These are phyloP conservation scores for Globisporangium orthogonon DNA, from an alignment of 352 stramenopile genomes.

Conservation along the genomic window DNA sequence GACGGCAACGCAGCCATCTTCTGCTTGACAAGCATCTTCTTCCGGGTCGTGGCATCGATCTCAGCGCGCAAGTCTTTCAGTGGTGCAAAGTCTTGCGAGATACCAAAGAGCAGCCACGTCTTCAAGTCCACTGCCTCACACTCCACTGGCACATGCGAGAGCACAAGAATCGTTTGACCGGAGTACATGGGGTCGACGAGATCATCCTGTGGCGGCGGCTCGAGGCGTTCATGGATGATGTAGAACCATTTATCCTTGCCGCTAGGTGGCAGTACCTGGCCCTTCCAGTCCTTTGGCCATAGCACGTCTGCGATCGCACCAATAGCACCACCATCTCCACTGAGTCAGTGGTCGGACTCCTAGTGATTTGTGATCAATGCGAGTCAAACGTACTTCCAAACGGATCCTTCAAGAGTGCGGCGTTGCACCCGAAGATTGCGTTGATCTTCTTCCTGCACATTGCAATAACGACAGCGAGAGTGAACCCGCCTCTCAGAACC, in stretches of 20 bases:
- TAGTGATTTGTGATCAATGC: neutral
- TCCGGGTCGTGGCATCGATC: conserved; percentile 28
- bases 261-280: conserved; percentile 40
- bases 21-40: conserved; percentile 42
- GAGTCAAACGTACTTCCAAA: conserved; percentile 41
- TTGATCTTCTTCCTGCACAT: conserved; percentile 42
- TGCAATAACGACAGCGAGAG: neutral
- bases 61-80: conserved; percentile 27
- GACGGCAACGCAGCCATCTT: conserved; percentile 44
- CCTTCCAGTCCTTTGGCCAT: conserved; percentile 71
- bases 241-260: conserved; percentile 63
- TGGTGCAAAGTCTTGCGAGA: conserved; percentile 50
- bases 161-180: conserved; percentile 38
- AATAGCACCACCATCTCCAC: neutral
- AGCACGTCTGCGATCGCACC: conserved; percentile 36
- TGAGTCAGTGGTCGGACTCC: neutral
- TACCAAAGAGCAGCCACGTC: conserved; percentile 55
- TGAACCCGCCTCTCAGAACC: neutral
- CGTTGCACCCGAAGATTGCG: conserved; percentile 56
- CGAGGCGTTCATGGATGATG: conserved; percentile 55
- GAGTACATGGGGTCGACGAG: conserved; percentile 50
- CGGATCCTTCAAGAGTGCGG: conserved; percentile 49
- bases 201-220: conserved; percentile 53
- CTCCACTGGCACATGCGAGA: conserved; percentile 44
- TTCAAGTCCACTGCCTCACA: conserved; percentile 47